phyloP scores from a whole-genome alignment of 148 eudicot genomes.

The Persicaria maculosa region DNA sequence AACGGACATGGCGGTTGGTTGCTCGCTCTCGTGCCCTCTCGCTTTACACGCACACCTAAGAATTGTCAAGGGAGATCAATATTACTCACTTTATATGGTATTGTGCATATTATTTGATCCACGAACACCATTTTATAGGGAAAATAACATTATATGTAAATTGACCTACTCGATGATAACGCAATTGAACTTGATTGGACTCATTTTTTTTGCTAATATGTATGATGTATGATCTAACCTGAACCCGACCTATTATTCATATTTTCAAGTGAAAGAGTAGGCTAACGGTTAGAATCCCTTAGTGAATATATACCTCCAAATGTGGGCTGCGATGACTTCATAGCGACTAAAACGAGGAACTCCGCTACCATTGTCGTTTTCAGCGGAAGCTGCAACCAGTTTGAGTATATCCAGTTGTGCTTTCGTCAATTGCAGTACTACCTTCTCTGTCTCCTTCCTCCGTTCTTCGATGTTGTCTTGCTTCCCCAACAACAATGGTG shows the following conservation, averaged over 20 bases:
- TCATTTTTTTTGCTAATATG: too few relatives aligned
- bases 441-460: neutral
- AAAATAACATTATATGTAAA: too few relatives aligned
- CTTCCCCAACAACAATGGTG: neutral
- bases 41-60: slow-evolving; percentile 15
- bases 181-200: too few relatives aligned
- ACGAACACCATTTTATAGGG: neutral
- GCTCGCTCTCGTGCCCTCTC: slow-evolving; percentile 13
- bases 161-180: too few relatives aligned
- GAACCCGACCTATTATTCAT: too few relatives aligned
- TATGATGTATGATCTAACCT: too few relatives aligned
- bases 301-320: slow-evolving; percentile 6
- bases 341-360: slow-evolving; percentile 15
- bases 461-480: neutral
- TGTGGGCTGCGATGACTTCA: slow-evolving; percentile 18
- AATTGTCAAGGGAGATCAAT: neutral
- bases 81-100: neutral
- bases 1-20: slow-evolving; percentile 1
- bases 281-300: too few relatives aligned
- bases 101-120: neutral
- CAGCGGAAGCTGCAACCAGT: neutral
- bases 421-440: slow-evolving; percentile 7
- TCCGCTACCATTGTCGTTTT: neutral
- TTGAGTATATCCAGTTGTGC: slow-evolving; percentile 18
- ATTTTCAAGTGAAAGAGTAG: too few relatives aligned